phyloP scores from a whole-genome alignment of 805 yeast genomes.

The Danielia reshetovae region DNA sequence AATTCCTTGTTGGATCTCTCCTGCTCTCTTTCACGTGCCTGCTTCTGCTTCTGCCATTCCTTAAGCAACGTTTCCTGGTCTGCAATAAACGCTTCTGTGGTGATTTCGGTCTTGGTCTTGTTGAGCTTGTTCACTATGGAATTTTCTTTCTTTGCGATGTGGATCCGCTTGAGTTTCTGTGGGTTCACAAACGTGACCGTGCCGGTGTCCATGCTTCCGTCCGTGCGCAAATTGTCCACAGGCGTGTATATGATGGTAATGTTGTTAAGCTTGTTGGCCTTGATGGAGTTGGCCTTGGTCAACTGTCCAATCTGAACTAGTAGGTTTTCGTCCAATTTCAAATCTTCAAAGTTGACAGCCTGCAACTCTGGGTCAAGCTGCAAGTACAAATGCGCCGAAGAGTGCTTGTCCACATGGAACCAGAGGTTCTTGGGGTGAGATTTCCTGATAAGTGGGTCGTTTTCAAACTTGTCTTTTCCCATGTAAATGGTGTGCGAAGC shows the following conservation, averaged over 20 bases:
- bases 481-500: slow-evolving; percentile 41
- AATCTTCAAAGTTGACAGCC: slow-evolving; percentile 39
- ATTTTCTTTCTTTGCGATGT: slow-evolving; percentile 55
- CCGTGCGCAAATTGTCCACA: slow-evolving; percentile 63
- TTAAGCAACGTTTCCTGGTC: slow-evolving; percentile 27
- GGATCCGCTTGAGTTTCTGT: slow-evolving; percentile 48
- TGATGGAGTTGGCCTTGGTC: slow-evolving; percentile 73
- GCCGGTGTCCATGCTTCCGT: slow-evolving; percentile 72
- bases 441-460: slow-evolving; percentile 47
- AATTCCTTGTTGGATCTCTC: slow-evolving; percentile 29
- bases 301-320: slow-evolving; percentile 57
- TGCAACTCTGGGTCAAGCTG: slow-evolving; percentile 48
- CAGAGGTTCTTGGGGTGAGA: slow-evolving; percentile 67
- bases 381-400: slow-evolving; percentile 75
- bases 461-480: slow-evolving; percentile 76
- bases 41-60: slow-evolving; percentile 35
- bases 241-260: slow-evolving; percentile 70
- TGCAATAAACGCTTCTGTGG: slow-evolving; percentile 41
- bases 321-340: slow-evolving; percentile 39
- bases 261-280: slow-evolving; percentile 67
- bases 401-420: slow-evolving; percentile 77
- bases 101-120: slow-evolving; percentile 58
- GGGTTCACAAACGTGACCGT: slow-evolving; percentile 70
- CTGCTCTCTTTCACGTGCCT: slow-evolving; percentile 32
- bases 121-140: slow-evolving; percentile 56